phyloP scores from a whole-genome alignment of 1,139 yeast species.

The Nadsonia commutata region DNA sequence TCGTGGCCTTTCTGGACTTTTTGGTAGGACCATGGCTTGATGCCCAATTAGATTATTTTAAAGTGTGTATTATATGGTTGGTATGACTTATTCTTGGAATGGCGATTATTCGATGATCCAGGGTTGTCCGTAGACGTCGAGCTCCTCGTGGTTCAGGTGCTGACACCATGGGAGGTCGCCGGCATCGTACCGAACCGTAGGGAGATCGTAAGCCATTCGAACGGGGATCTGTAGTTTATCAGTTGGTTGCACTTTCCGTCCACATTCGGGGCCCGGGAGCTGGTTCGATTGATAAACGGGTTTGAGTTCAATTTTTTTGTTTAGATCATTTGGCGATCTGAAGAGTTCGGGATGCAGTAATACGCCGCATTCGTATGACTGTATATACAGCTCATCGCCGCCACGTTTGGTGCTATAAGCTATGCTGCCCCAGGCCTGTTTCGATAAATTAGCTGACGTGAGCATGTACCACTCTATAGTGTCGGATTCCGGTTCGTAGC shows the following conservation, averaged over 20 bases:
- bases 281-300: conserved; percentile 12
- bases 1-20: too few species aligned
- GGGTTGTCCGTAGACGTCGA: conserved; percentile 15
- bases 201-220: conserved; percentile 19
- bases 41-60: too few species aligned
- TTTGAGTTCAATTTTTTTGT: conserved; percentile 7
- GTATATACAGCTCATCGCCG: conserved; percentile 14
- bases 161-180: conserved; percentile 16
- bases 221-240: conserved; percentile 8
- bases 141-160: conserved; percentile 9
- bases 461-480: conserved; percentile 19
- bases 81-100: too few species aligned
- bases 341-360: conserved; percentile 13
- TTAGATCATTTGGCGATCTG: conserved; percentile 1
- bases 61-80: too few species aligned
- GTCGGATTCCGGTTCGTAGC: conserved; percentile 13
- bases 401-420: conserved; percentile 8
- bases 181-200: conserved; percentile 12
- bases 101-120: conserved; percentile 9
- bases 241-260: not conserved
- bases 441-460: conserved; percentile 24
- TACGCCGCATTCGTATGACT: conserved; percentile 23
- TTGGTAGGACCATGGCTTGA: too few species aligned
- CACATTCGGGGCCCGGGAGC: not conserved
- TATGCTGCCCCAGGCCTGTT: conserved; percentile 23